Conservation (phyloP, 306 rosid genomes). For the Biancaea sappan region DNA sequence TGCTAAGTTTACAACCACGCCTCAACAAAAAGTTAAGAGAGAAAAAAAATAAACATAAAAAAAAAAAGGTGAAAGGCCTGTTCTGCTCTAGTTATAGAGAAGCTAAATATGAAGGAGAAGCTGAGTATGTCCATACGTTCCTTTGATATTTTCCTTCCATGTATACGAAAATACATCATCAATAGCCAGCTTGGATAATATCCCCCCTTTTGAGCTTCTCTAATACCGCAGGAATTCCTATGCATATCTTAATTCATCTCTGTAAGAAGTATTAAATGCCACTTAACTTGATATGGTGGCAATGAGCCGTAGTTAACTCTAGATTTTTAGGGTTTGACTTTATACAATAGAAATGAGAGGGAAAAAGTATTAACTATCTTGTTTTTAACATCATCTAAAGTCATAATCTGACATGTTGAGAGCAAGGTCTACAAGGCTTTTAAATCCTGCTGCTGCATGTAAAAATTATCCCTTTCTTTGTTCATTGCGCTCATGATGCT, state of each 20-base stretch:
- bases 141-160: not conserved
- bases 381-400: not conserved
- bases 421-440: not conserved
- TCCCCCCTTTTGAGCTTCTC: conserved; percentile 3
- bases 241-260: not conserved
- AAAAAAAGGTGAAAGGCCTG: not conserved
- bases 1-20: not conserved
- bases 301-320: not conserved
- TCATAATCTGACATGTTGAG: not conserved
- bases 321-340: not conserved
- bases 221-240: not conserved
- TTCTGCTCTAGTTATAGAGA: not conserved
- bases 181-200: not conserved
- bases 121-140: not conserved
- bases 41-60: no score
- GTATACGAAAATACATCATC: not conserved
- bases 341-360: not conserved
- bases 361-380: not conserved
- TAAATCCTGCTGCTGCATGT: not conserved
- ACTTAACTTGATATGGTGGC: not conserved
- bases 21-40: not conserved
- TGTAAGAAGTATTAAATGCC: conserved; percentile 1
- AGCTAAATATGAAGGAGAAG: not conserved
- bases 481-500: not conserved
- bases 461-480: not conserved